These are phyloP conservation scores for Suillus placidus DNA, from an alignment of 768 basidiomycete species.

Conservation along the genomic window DNA sequence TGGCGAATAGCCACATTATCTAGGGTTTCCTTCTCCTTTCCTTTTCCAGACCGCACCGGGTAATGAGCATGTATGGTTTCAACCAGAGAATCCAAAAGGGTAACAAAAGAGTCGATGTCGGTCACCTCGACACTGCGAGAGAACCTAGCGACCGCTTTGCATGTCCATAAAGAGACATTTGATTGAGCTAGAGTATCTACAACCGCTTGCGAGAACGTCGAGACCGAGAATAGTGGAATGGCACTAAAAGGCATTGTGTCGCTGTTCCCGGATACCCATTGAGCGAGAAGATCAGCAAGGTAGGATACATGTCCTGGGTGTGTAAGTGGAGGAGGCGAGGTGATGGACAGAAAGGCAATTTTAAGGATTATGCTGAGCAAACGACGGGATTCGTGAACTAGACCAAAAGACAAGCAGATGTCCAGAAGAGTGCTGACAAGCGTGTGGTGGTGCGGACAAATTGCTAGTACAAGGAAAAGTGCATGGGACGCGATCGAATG, in stretches of 20 bases:
- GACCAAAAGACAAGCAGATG: slow-evolving; percentile 46
- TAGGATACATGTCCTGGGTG: slow-evolving; percentile 51
- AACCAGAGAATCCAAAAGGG: slow-evolving; percentile 34
- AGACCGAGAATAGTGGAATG: slow-evolving; percentile 27
- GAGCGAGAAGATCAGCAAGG: slow-evolving; percentile 46
- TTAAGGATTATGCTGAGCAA: slow-evolving; percentile 47
- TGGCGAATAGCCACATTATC: slow-evolving; percentile 1
- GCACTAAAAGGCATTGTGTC: slow-evolving; percentile 3
- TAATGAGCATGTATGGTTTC: slow-evolving; percentile 6
- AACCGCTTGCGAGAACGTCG: slow-evolving; percentile 28
- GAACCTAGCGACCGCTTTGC: slow-evolving; percentile 43
- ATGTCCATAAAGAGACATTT: slow-evolving; percentile 43
- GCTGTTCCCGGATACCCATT: slow-evolving; percentile 36
- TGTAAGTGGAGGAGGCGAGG: slow-evolving; percentile 35
- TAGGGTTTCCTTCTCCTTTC: slow-evolving; percentile 7
- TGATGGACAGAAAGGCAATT: slow-evolving; percentile 37
- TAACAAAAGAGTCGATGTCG: slow-evolving; percentile 38
- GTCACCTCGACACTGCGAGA: slow-evolving; percentile 31
- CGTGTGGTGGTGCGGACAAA: slow-evolving; percentile 50
- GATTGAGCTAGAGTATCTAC: slow-evolving; percentile 21
- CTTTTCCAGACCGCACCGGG: background rate
- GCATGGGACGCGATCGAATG: slow-evolving; percentile 56
- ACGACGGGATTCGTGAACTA: slow-evolving; percentile 45
- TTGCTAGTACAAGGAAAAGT: slow-evolving; percentile 47
- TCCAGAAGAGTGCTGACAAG: slow-evolving; percentile 53